Evolutionary conservation across 352 stramenopile species (phyloP).

Genomic region (Hyphochytrium catenoides): DNA sequence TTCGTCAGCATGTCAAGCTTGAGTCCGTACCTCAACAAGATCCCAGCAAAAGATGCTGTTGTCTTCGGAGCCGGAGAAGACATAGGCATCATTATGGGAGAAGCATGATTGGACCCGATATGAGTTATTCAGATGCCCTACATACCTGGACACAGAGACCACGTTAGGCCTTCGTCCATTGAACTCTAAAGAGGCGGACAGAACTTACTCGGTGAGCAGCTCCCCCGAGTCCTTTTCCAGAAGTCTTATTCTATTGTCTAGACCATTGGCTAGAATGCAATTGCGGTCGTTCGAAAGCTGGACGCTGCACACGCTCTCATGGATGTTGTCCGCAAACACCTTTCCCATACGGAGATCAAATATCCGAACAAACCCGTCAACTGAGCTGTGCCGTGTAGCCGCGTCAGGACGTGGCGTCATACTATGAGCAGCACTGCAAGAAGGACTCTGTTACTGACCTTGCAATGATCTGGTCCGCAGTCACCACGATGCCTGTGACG

Average conservation of each 20-base stretch:
- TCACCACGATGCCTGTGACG: slow-evolving; percentile 48
- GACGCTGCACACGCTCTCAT: slow-evolving; percentile 25
- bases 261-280: slow-evolving; percentile 40
- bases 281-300: slow-evolving; percentile 35
- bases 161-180: no score
- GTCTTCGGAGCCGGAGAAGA: slow-evolving; percentile 46
- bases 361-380: slow-evolving; percentile 50
- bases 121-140: slow-evolving; percentile 24
- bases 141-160: slow-evolving; percentile 23
- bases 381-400: slow-evolving; percentile 24
- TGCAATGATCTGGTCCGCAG: slow-evolving; percentile 46
- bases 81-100: slow-evolving; percentile 27
- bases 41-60: slow-evolving; percentile 36
- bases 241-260: slow-evolving; percentile 41
- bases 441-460: slow-evolving; percentile 14
- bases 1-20: slow-evolving; percentile 6
- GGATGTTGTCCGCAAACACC: slow-evolving; percentile 37
- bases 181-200: no score
- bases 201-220: slow-evolving; percentile 42
- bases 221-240: slow-evolving; percentile 32
- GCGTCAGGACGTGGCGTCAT: neutral
- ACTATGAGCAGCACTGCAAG: neutral
- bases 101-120: slow-evolving; percentile 45
- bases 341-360: slow-evolving; percentile 48
- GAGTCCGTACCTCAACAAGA: slow-evolving; percentile 14